A percentile compares a stretch with the other conserved stretches of the same genome.
These are phyloP conservation scores for Kokia cookei DNA, from an alignment of 441 rosid species.

Conservation along the genomic window DNA sequence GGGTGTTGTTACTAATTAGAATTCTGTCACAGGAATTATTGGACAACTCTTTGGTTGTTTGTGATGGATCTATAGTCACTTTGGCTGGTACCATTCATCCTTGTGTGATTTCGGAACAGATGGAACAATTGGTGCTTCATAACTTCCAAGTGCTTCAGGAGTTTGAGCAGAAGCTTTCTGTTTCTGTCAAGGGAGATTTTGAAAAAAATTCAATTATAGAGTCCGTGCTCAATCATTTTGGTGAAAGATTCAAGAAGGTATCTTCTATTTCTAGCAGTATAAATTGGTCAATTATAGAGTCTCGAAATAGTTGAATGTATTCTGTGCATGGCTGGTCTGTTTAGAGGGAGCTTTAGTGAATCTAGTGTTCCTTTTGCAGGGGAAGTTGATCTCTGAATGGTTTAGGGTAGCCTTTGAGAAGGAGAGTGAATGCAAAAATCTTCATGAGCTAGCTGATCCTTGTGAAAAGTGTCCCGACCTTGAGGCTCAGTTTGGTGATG, in stretches of 20 bases:
- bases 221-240: slow-evolving; percentile 47
- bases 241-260: slow-evolving; percentile 56
- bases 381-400: slow-evolving; percentile 47
- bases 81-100: slow-evolving; percentile 28
- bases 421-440: slow-evolving; percentile 15
- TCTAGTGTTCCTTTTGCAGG: slow-evolving; percentile 35
- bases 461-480: slow-evolving; percentile 22
- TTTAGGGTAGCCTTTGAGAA: slow-evolving; percentile 27
- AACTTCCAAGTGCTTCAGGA: slow-evolving; percentile 62
- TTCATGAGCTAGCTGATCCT: slow-evolving; percentile 6
- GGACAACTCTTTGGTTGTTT: slow-evolving; percentile 52
- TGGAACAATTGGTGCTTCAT: slow-evolving; percentile 38
- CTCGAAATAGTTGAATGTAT: not conserved
- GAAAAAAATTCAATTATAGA: slow-evolving; percentile 43
- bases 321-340: not conserved
- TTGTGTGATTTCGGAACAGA: slow-evolving; percentile 41
- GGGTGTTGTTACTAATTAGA: slow-evolving; percentile 19
- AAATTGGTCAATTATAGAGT: not conserved
- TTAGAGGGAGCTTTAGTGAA: not conserved
- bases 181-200: slow-evolving; percentile 28
- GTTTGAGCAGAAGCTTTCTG: slow-evolving; percentile 48
- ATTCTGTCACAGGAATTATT: slow-evolving; percentile 45
- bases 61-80: slow-evolving; percentile 30
- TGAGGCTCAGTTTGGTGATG: slow-evolving; percentile 34
- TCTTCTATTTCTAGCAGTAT: not conserved